Conservation (phyloP, 1,284 basidiomycete genomes). For the Coniophora puteana region DNA sequence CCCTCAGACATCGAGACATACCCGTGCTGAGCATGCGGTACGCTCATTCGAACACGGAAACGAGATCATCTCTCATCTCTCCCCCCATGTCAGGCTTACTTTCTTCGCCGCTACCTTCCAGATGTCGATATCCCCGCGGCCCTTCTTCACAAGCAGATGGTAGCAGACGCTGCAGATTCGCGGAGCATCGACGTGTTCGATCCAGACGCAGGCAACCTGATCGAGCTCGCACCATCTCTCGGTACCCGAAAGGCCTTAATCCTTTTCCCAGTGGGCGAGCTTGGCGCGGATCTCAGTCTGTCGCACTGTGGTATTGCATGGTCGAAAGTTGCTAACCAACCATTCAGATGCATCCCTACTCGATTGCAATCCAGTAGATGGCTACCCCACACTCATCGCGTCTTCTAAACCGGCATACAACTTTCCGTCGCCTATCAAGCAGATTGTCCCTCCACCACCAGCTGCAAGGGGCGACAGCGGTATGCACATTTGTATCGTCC, state of each 20-base stretch:
- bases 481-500: conserved; percentile 25
- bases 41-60: too few relatives aligned
- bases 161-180: conserved; percentile 36
- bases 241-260: conserved; percentile 28
- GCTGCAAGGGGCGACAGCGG: conserved; percentile 22
- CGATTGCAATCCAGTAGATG: conserved; percentile 1
- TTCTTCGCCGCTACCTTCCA: conserved; percentile 62
- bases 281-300: conserved; percentile 57
- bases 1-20: conserved; percentile 32
- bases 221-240: conserved; percentile 37
- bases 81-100: conserved; percentile 58
- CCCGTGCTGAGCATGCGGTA: conserved; percentile 58
- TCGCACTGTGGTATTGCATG: conserved; percentile 4
- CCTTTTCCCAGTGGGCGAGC: conserved; percentile 62
- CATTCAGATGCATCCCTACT: conserved; percentile 50
- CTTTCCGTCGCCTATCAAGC: conserved; percentile 57
- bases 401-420: conserved; percentile 22
- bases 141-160: conserved; percentile 52
- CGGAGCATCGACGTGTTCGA: conserved; percentile 43
- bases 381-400: neutral
- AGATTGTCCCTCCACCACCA: conserved; percentile 34
- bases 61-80: too few relatives aligned
- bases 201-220: conserved; percentile 49
- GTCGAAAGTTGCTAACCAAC: conserved; percentile 7
- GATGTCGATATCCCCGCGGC: conserved; percentile 68